phyloP scores from a whole-genome alignment of 2,329 filamentous ascomycete species.

The Verticillium nubilum region DNA sequence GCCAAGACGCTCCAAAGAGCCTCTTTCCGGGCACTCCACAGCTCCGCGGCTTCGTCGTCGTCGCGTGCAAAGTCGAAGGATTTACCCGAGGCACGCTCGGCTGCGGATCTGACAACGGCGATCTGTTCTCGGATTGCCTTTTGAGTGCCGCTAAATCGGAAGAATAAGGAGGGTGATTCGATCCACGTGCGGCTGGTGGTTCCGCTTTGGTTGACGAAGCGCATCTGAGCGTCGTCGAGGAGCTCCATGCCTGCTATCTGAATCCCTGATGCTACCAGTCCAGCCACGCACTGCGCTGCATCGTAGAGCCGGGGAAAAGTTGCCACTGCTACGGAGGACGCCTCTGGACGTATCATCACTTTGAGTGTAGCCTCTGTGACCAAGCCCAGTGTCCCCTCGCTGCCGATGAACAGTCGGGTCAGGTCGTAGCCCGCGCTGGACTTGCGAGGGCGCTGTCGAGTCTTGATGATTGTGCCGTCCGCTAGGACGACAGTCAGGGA shows the following conservation, averaged over 20 bases:
- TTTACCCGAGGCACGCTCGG: constrained; percentile 61
- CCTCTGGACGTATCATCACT: constrained; percentile 56
- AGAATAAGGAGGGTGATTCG: constrained; percentile 66
- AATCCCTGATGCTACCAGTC: constrained; percentile 59
- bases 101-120: constrained; percentile 46
- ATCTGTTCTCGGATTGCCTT: constrained; percentile 25
- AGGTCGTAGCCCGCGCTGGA: constrained; percentile 68
- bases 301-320: constrained; percentile 53
- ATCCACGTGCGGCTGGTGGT: constrained; percentile 60
- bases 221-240: constrained; percentile 62
- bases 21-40: neutral
- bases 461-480: constrained; percentile 63
- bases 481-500: constrained; percentile 67
- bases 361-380: constrained; percentile 68
- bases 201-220: constrained; percentile 57
- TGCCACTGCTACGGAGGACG: constrained; percentile 60
- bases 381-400: constrained; percentile 66
- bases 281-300: constrained; percentile 58
- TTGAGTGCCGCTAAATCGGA: constrained; percentile 52
- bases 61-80: constrained; percentile 20
- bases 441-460: constrained; percentile 60
- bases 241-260: constrained; percentile 62
- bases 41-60: neutral
- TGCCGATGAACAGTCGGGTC: constrained; percentile 62
- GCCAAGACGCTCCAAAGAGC: constrained; percentile 28